Evolutionary conservation across 1,284 basidiomycete genomes (phyloP).

Genomic region (Pascua guehoae): DNA sequence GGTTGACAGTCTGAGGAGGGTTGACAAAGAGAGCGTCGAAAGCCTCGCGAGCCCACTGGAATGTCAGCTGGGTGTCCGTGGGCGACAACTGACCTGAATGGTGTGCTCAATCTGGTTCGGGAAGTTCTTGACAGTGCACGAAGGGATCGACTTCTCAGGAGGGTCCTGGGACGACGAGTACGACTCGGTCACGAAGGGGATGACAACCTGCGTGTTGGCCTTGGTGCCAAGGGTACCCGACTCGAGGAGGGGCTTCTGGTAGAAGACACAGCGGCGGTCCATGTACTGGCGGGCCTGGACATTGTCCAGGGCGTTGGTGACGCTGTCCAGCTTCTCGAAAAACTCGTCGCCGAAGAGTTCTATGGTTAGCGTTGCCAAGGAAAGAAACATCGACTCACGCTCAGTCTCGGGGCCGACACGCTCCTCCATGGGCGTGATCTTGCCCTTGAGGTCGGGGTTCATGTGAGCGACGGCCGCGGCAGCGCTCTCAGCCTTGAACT

Average conservation of each 20-base stretch:
- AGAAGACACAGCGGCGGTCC: slow-evolving; percentile 98
- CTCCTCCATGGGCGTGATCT: slow-evolving; percentile 87
- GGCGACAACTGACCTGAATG: slow-evolving; percentile 71
- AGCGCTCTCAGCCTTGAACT: slow-evolving; percentile 97
- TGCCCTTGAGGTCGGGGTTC: slow-evolving; percentile 88
- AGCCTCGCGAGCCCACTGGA: slow-evolving; percentile 85
- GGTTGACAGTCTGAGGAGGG: slow-evolving; percentile 89
- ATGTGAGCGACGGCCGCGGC: slow-evolving; percentile 89
- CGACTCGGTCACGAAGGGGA: slow-evolving; percentile 94
- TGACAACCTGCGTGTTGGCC: slow-evolving; percentile 94
- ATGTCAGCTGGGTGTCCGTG: slow-evolving; percentile 16
- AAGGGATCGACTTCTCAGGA: slow-evolving; percentile 95
- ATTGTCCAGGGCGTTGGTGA: slow-evolving; percentile 99
- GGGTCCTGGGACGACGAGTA: slow-evolving; percentile 99
- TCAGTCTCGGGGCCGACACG: slow-evolving; percentile 92
- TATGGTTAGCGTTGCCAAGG: slow-evolving; percentile 40
- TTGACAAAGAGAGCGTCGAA: slow-evolving; percentile 94
- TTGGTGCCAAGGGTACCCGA: slow-evolving; percentile 98
- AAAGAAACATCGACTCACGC: slow-evolving; percentile 56
- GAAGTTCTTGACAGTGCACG: slow-evolving; percentile 99
- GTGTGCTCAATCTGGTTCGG: slow-evolving; percentile 98
- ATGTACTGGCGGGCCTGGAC: slow-evolving; percentile 96
- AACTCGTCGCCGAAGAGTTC: slow-evolving; percentile 87
- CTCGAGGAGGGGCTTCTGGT: slow-evolving; percentile 92
- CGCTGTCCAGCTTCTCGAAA: slow-evolving; percentile 83